Conservation (phyloP, 1,139 yeast species). For the Pneumocystis wakefieldiae region DNA sequence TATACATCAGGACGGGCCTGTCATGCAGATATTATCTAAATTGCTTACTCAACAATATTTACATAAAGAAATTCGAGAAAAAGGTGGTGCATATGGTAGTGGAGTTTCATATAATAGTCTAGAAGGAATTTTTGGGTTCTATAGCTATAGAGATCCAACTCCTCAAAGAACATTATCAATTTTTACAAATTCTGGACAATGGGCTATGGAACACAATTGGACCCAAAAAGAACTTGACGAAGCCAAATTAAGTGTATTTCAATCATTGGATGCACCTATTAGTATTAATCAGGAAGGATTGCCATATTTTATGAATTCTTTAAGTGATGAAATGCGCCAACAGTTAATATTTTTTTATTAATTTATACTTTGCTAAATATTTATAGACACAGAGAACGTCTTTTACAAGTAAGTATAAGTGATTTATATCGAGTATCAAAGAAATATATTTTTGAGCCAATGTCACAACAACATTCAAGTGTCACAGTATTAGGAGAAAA, state of each 20-base stretch:
- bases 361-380: not conserved
- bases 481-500: slow-evolving; percentile 14
- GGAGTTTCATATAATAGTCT: slow-evolving; percentile 74
- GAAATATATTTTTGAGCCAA: slow-evolving; percentile 34
- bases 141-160: slow-evolving; percentile 88
- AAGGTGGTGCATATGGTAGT: slow-evolving; percentile 97
- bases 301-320: slow-evolving; percentile 47
- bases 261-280: slow-evolving; percentile 77
- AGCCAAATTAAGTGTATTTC: slow-evolving; percentile 82
- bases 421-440: slow-evolving; percentile 54
- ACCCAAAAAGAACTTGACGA: slow-evolving; percentile 58
- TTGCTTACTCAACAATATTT: slow-evolving; percentile 66
- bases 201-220: slow-evolving; percentile 40
- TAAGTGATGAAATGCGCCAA: slow-evolving; percentile 70
- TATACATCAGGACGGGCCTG: slow-evolving; percentile 60
- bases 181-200: slow-evolving; percentile 42
- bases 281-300: slow-evolving; percentile 70
- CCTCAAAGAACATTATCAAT: slow-evolving; percentile 54
- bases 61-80: slow-evolving; percentile 81
- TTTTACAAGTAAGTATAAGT: slow-evolving; percentile 46
- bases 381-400: slow-evolving; percentile 36
- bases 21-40: slow-evolving; percentile 69
- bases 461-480: slow-evolving; percentile 7
- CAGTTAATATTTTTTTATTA: slow-evolving; percentile 27
- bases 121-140: slow-evolving; percentile 67